phyloP scores from a whole-genome alignment of 441 rosid genomes.

The Capsella rubella region DNA sequence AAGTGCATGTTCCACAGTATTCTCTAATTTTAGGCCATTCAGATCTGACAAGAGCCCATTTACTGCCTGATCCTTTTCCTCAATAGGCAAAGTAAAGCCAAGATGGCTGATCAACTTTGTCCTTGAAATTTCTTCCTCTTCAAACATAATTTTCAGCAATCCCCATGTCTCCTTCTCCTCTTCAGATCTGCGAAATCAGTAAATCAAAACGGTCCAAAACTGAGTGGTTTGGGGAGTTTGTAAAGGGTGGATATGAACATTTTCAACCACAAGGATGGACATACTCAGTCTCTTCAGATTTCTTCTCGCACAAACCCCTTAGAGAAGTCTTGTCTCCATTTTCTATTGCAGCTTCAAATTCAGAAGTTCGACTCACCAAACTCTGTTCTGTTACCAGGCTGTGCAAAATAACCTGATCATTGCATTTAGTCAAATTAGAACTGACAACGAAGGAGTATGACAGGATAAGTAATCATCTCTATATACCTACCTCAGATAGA shows the following conservation, averaged over 20 bases:
- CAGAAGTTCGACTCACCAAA: slow-evolving; percentile 81
- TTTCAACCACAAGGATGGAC: slow-evolving; percentile 44
- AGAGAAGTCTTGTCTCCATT: slow-evolving; percentile 84
- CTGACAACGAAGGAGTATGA: slow-evolving; percentile 26
- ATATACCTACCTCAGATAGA: slow-evolving; percentile 77
- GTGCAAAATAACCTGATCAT: slow-evolving; percentile 75
- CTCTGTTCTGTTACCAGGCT: slow-evolving; percentile 79
- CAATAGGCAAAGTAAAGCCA: slow-evolving; percentile 81
- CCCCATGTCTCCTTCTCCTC: slow-evolving; percentile 97
- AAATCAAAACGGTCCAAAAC: slow-evolving; percentile 25
- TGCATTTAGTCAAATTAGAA: slow-evolving; percentile 34
- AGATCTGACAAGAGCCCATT: slow-evolving; percentile 65
- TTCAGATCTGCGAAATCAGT: slow-evolving; percentile 61
- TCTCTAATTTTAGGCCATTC: slow-evolving; percentile 60
- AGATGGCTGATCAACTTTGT: slow-evolving; percentile 90
- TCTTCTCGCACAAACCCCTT: slow-evolving; percentile 82
- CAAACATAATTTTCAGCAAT: slow-evolving; percentile 92
- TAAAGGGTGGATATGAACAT: slow-evolving; percentile 21
- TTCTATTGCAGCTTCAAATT: slow-evolving; percentile 90
- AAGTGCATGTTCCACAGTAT: slow-evolving; percentile 51
- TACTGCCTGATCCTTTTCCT: slow-evolving; percentile 56
- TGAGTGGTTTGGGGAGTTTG: slow-evolving; percentile 39
- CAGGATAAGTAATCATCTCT: slow-evolving; percentile 17
- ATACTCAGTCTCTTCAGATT: slow-evolving; percentile 87
- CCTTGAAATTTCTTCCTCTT: slow-evolving; percentile 95